phyloP scores from a whole-genome alignment of 2,329 filamentous ascomycete species.

The Pseudocercospora pini-densiflorae region DNA sequence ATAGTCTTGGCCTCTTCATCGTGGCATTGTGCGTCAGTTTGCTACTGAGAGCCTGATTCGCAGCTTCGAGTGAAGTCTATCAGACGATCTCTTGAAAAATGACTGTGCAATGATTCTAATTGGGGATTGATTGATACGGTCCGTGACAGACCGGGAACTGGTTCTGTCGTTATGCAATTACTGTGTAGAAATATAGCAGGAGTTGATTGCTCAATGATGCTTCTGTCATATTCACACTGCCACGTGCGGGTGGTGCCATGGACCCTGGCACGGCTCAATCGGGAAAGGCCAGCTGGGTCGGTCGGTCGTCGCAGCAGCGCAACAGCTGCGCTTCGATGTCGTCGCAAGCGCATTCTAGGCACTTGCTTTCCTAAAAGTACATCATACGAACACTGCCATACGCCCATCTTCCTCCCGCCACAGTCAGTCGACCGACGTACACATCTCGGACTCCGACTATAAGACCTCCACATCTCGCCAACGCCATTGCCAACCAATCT shows the following conservation, averaged over 20 bases:
- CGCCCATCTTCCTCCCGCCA: background rate
- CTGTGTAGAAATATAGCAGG: background rate
- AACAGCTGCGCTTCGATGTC: background rate
- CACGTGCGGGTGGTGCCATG: background rate
- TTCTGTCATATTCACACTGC: background rate
- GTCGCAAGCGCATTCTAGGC: conserved; percentile 6
- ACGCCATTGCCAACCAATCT: background rate
- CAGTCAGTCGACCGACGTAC: background rate
- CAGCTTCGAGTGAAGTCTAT: background rate
- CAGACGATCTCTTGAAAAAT: background rate
- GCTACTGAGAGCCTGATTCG: background rate
- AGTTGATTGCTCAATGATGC: background rate
- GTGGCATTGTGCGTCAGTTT: background rate
- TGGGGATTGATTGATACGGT: too few relatives aligned
- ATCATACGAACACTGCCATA: background rate
- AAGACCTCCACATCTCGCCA: background rate
- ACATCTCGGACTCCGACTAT: background rate
- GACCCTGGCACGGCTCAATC: background rate
- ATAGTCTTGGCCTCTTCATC: background rate
- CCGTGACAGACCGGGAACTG: background rate
- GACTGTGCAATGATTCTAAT: background rate
- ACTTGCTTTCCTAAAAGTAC: background rate
- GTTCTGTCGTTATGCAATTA: background rate
- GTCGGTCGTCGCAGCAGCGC: background rate
- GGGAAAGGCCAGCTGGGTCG: conserved; percentile 5